Evolutionary conservation across 2,329 filamentous ascomycete species (phyloP).

Genomic region (Penicillium polonicum): DNA sequence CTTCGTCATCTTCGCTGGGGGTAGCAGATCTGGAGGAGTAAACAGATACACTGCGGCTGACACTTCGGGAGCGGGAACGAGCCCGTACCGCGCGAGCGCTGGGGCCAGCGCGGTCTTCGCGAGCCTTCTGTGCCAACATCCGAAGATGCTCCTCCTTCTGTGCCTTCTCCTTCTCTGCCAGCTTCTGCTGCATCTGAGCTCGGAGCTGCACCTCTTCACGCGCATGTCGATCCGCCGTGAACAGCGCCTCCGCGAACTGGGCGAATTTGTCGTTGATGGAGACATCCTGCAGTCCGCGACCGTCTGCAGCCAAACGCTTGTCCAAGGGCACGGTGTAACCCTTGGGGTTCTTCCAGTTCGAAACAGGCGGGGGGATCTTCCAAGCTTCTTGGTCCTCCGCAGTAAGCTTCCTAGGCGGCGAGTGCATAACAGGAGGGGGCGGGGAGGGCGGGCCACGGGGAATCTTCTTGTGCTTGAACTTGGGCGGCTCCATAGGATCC

Average conservation of each 20-base stretch:
- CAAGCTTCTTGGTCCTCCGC: constrained; percentile 96
- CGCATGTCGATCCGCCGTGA: constrained; percentile 91
- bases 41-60: constrained; percentile 43
- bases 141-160: constrained; percentile 92
- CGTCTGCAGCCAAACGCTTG: constrained; percentile 92
- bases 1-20: constrained; percentile 64
- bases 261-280: constrained; percentile 99
- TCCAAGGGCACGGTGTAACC: constrained; percentile 95
- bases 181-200: constrained; percentile 88
- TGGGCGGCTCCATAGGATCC: constrained; percentile 95
- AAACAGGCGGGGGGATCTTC: constrained; percentile 86
- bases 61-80: constrained; percentile 49
- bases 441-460: constrained; percentile 88
- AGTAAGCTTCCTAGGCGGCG: constrained; percentile 88
- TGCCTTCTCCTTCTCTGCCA: constrained; percentile 94
- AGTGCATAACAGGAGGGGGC: constrained; percentile 91
- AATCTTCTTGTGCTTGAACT: constrained; percentile 99
- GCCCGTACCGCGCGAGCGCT: constrained; percentile 49
- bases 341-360: constrained; percentile 99
- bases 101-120: constrained; percentile 69
- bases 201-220: constrained; percentile 93
- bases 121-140: constrained; percentile 82
- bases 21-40: constrained; percentile 48
- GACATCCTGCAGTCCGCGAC: constrained; percentile 85
- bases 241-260: constrained; percentile 89